phyloP scores from a whole-genome alignment of 2,329 filamentous ascomycete species.

The Scortechinia acanthostroma region DNA sequence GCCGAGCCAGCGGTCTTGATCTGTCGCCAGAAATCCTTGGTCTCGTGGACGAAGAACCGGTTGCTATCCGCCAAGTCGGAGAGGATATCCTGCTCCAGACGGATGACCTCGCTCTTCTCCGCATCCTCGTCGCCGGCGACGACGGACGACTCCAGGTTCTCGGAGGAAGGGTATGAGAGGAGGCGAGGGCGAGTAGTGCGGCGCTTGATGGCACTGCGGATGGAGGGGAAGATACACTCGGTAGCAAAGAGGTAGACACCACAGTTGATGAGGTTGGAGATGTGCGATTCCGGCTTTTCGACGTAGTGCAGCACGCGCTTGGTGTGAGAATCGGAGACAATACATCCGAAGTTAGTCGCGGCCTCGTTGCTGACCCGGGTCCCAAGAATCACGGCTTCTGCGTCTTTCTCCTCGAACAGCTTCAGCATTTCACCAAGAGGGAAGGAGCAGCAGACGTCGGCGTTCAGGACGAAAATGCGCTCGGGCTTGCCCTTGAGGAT shows the following conservation, averaged over 20 bases:
- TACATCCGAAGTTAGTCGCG: constrained; percentile 94
- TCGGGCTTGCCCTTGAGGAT: constrained; percentile 94
- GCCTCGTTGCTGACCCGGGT: constrained; percentile 86
- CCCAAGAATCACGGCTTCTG: constrained; percentile 91
- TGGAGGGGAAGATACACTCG: constrained; percentile 92
- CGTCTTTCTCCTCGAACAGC: constrained; percentile 88
- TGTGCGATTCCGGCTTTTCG: constrained; percentile 95
- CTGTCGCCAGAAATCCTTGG: constrained; percentile 98
- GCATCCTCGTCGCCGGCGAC: constrained; percentile 57
- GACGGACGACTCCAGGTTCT: constrained; percentile 72
- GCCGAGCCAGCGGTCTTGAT: constrained; percentile 98
- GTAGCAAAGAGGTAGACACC: constrained; percentile 96
- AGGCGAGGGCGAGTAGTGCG: constrained; percentile 81
- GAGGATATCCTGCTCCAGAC: constrained; percentile 93
- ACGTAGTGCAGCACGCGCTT: constrained; percentile 97
- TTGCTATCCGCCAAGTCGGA: constrained; percentile 93
- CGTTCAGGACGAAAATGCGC: constrained; percentile 93
- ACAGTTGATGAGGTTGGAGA: constrained; percentile 98
- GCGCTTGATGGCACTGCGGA: constrained; percentile 89
- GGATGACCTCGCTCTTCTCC: constrained; percentile 68
- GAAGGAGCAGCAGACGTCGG: constrained; percentile 98
- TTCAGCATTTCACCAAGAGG: constrained; percentile 91
- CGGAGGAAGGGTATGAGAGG: constrained; percentile 89
- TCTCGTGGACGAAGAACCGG: constrained; percentile 97
- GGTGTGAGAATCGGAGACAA: constrained; percentile 87